phyloP scores from a whole-genome alignment of 345 rosid genomes.

The Linum usitatissimum region DNA sequence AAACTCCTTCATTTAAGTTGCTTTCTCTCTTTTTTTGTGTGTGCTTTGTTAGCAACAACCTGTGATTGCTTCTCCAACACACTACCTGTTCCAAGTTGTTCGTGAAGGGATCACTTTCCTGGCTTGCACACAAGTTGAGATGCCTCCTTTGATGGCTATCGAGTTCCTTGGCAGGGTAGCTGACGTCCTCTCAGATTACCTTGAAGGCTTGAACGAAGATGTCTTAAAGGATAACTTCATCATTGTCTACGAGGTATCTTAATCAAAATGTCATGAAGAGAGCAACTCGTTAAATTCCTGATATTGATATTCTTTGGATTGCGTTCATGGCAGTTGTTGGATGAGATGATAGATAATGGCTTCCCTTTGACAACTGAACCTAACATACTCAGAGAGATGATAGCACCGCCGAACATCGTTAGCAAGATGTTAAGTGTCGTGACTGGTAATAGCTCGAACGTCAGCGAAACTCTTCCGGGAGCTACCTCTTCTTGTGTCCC shows the following conservation, averaged over 20 bases:
- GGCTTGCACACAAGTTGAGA: constrained; percentile 94
- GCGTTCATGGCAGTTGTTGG: constrained; percentile 57
- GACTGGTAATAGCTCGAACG: constrained; percentile 77
- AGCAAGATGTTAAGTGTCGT: constrained; percentile 91
- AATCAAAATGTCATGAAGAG: neutral
- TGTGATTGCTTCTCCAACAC: constrained; percentile 93
- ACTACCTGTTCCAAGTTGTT: constrained; percentile 81
- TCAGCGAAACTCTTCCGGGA: constrained; percentile 75
- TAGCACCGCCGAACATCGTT: constrained; percentile 81
- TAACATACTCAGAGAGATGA: constrained; percentile 85
- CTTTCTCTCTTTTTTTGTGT: constrained; percentile 4
- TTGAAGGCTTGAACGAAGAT: constrained; percentile 95
- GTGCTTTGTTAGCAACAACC: constrained; percentile 47
- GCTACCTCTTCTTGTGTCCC: constrained; percentile 86
- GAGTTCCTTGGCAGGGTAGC: constrained; percentile 98
- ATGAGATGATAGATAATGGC: constrained; percentile 98
- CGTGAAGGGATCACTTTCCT: constrained; percentile 81
- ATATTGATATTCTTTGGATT: neutral
- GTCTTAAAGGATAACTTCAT: constrained; percentile 85
- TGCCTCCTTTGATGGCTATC: constrained; percentile 93
- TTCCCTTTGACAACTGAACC: constrained; percentile 96
- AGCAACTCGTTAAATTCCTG: neutral
- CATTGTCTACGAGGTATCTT: constrained; percentile 78
- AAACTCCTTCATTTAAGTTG: too few species aligned
- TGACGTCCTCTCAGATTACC: constrained; percentile 71